phyloP scores from a whole-genome alignment of 208 protist genomes.

The Leishmania tropica region DNA sequence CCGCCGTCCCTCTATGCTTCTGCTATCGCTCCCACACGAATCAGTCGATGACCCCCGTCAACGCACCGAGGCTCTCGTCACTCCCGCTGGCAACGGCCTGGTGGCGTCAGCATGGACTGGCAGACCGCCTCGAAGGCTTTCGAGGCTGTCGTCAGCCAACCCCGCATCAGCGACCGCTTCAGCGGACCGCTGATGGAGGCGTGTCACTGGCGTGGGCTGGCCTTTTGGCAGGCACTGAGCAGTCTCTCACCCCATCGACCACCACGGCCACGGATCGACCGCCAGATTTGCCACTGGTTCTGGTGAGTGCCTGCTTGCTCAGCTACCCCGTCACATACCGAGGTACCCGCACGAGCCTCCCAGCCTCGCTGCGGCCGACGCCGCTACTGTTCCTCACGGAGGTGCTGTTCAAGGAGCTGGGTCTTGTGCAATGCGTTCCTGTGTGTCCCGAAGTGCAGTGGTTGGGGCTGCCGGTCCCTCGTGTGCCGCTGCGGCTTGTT shows the following conservation, averaged over 20 bases:
- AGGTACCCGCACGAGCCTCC: conserved; percentile 9
- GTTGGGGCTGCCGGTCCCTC: conserved; percentile 60
- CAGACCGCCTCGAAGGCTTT: conserved; percentile 12
- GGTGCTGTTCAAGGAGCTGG: conserved; percentile 38
- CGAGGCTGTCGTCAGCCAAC: conserved; percentile 27
- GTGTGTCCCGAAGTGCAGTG: conserved; percentile 83
- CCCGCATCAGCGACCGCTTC: not conserved
- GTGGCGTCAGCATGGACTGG: conserved; percentile 24
- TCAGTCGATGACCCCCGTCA: not conserved
- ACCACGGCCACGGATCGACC: not conserved
- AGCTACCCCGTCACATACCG: conserved; percentile 64
- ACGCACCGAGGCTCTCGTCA: not conserved
- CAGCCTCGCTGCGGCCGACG: conserved; percentile 6
- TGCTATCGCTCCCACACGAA: not conserved
- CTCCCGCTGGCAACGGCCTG: conserved; percentile 12
- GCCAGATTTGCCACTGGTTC: conserved; percentile 37
- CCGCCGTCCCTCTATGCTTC: not conserved
- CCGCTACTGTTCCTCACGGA: conserved; percentile 52
- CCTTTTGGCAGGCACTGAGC: not conserved
- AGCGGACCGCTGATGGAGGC: not conserved
- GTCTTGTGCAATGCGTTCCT: conserved; percentile 47
- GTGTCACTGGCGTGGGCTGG: not conserved
- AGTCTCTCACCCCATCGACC: not conserved
- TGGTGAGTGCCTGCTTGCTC: conserved; percentile 78
- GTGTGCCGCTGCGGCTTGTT: conserved; percentile 54